Conservation (phyloP, 306 rosid genomes). For the Nissolia schottii region DNA sequence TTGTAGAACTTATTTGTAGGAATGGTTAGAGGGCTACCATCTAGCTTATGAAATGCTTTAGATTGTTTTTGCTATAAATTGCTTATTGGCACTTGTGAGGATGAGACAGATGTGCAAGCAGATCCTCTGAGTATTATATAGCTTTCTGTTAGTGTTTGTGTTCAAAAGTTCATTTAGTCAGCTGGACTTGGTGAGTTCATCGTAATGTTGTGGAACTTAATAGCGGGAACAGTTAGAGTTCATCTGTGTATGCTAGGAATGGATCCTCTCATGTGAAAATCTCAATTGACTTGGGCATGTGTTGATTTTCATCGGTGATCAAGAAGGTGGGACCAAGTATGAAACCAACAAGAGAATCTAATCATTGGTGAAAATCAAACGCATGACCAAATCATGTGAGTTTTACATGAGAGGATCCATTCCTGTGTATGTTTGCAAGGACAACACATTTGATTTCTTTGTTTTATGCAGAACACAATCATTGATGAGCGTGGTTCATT, state of each 20-base stretch:
- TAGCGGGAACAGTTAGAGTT: not conserved
- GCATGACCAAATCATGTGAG: too few species aligned
- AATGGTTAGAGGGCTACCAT: not conserved
- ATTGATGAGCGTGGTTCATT: constrained; percentile 93
- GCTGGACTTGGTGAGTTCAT: not conserved
- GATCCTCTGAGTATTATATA: not conserved
- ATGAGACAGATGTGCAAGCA: not conserved
- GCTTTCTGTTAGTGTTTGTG: not conserved
- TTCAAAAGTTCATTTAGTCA: not conserved
- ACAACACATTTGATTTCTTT: constrained; percentile 8
- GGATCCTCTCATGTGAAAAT: too few species aligned
- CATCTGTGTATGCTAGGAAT: too few species aligned
- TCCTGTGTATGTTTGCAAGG: too few species aligned
- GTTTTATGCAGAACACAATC: constrained; percentile 59
- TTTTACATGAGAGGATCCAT: too few species aligned
- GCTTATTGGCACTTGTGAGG: not conserved
- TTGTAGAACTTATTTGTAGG: not conserved
- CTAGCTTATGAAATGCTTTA: not conserved
- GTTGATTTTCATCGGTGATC: too few species aligned
- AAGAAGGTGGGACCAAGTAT: too few species aligned
- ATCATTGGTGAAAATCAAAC: too few species aligned
- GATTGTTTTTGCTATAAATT: not conserved
- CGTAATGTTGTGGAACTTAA: not conserved
- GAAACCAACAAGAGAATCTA: too few species aligned
- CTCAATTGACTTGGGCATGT: too few species aligned